Base-by-base conservation (phyloP, 345 rosid species). In the Citrus glauca region DNA sequence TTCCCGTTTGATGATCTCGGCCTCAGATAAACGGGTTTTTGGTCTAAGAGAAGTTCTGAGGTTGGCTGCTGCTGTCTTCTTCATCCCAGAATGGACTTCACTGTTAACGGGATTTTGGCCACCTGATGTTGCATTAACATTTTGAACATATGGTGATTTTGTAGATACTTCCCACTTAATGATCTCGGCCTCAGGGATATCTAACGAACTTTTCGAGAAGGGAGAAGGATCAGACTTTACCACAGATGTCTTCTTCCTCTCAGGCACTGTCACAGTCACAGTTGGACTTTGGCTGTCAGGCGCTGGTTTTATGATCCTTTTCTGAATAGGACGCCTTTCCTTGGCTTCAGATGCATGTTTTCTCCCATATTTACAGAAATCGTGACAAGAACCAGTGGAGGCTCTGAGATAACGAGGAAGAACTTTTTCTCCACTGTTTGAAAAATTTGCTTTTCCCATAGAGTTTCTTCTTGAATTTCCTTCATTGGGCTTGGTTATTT, bases 321-420 rank as follows among this genome's bases (percentile, higher is more conserved):
- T 89, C 20, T 17, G 77, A 62, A 81, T 73, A 24, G 89, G 81
- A 61, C 14, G 75, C 53, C 88, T 84, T 69, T 88, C 80, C 69
- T 88, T 85, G 73, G 83, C 82, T 82, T 90, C 89, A 33, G 67
- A 73, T 72, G 71, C 91, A 70, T 89, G 87, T 67, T 79, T 86
- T 76, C 73, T 85, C 73, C 98, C 98, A 71, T 82, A 93, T 80
- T 94, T 94, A 82, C 98, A 94, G 53, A 75, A 82, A 84, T 94
- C 98, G 76, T 93, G 98, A 85, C 98, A 90, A 30, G 98, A 94
- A 74, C 88, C 93, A 50, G 91, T 86, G 11, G 95, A 84, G 82
- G 94, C 91, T 80, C 89, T 89, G 68, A 93, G 93, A 72, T 94
- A 90, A 75, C 76, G 86, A 60, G 97, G 94, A 73, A 91, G 65